Evolutionary conservation across 495 filamentous ascomycete species (phyloP), one percentile per base, ranked within the genome.

Genomic region (Ascobolus immersus): DNA sequence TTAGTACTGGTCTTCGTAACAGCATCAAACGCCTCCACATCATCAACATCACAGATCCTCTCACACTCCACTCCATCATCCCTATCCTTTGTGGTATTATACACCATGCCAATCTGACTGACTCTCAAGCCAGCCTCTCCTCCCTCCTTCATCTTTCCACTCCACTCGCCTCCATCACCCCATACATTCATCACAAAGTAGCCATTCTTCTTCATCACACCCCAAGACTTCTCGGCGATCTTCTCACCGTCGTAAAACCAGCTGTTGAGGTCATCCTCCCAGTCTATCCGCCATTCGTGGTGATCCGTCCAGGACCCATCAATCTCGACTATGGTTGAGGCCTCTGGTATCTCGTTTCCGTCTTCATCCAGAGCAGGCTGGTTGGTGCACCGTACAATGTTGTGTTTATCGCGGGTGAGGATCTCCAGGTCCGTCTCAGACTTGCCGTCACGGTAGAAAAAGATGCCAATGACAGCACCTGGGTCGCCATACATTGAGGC

Each of bases 361-460:
- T 42, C 34, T 8, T 46, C 33, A 23, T 54, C 44, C 5, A 52
- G 29, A 23, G 39, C 62, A 0, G 76, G 76, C 45, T 82, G 76
- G 44, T 82, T 82, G 23, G 73, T 76, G 51, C 72, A 79, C 40
- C 69, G 69, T 13, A 75, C 54, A 4, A 55, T 54, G 33, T 63
- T 47, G 2, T 48, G 45, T 0, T 65, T 59, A 36, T 69, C 71
- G 2, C 50, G 51, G 0, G 73, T 77, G 11, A 73, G 57, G 37
- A 79, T 67, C 44, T 90, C 79, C 26, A 86, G 61, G 44, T 86
- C 78, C 0, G 69, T 67, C 51, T 84, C 75, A 42, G 75, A 69
- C 21, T 70, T 63, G 1, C 53, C 47, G 12, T 63, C 53, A 12
- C 60, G 52, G 42, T 71, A 72, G 14, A 75, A 77, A 52, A 81